Evolutionary conservation across 202 grass and related monocot genomes (phyloP), one percentile per base, ranked within the genome.

Genomic region (Carex sylvatica): DNA sequence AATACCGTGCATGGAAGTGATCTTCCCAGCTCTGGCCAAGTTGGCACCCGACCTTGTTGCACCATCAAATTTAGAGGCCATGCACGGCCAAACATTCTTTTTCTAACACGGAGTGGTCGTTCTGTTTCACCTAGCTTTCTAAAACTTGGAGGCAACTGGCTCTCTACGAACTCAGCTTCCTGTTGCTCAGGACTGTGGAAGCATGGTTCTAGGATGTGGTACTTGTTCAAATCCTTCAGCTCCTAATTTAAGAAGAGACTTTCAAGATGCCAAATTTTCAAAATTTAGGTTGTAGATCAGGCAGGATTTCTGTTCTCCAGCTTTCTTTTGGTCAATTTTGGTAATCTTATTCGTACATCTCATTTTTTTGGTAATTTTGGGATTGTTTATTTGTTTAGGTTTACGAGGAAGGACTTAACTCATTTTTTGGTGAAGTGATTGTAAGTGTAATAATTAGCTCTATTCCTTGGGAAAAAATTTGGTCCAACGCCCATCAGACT

Each of bases 191-290:
- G 92, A 81, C 74, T 88, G 83, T 97, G 94, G 76, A 92, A 97
- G 82, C 94, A 97, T 5, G 92, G 92, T 81, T 88, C 90, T 38
- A 97, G 94, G 85, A 97, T 82, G 54, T 94, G 87, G 85, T 97
- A 97, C 58, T 83, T 86, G 61, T 97, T 97, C 6, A 94, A 86
- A 61, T 91, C 89, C 79, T 88, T 81, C 47, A 97, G 90, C 83
- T 86, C 90, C 94, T 97, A 88, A 59, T 54, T 79, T 80, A 54
- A 6, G 46, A 79, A 73, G 83, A 47, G 5, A 15, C 53, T 84
- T 86, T 44, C 23, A 59, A 62, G 61, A 58, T 47, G 55, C 5
- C 8, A 12, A 2, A 28, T 26, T 78, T 84, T 52, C 68, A 74
- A 26, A 86, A 65, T 60, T 13, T 26, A 5, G 1, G 13, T 2